Evolutionary conservation across 768 basidiomycete species (phyloP), one percentile per base, ranked within the genome.

Genomic region (Artomyces pyxidatus): DNA sequence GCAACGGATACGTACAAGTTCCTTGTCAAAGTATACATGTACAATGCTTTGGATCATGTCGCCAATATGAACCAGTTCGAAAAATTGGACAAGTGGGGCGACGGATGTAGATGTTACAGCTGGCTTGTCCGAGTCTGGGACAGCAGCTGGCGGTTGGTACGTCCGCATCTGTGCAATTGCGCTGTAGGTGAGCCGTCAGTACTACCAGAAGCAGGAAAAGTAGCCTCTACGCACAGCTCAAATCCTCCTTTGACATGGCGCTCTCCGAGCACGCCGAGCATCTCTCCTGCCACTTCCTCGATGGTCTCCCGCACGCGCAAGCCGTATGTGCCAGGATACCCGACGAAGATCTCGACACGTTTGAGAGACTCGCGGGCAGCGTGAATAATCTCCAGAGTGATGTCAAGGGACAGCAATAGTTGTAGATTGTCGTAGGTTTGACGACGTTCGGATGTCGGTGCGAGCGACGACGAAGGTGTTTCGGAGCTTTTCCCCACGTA

Each of bases 1-100:
- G 43, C 37, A 3, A 19, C n/a, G 10, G 1, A 4, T 0, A 62
- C 83, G 22, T 52, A 88, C 90, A 67, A 98, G 69, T 59, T 96
- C 95, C 60, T 94, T 94, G 61, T 98, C 96, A 61, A 95, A 99
- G 65, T 94, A 99, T 2, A 97, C 96, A 58, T 99, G 93, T 6
- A 96, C 81, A 82, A 98, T 97, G 16, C 85, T 90, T 66, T 95
- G 91, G 38, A 98, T 97, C 14, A 90, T 99, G 61, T 99, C 95
- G 1, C 93, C 96, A 14, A 98, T 73, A 68, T 98, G 96, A 0
- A 95, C 95, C 21, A 98, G 73, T 70, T 98, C 95, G 56, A 99
- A 97, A 68, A 98, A 98, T 63, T 98, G 94, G 35, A 97, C 69
- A 3, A 99, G 68, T 0, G 96, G 96, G 1, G 94, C 92, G 2